Evolutionary conservation across 805 yeast genomes (phyloP), one percentile per base, ranked within the genome.

Genomic region (Grigorovia humatica): DNA sequence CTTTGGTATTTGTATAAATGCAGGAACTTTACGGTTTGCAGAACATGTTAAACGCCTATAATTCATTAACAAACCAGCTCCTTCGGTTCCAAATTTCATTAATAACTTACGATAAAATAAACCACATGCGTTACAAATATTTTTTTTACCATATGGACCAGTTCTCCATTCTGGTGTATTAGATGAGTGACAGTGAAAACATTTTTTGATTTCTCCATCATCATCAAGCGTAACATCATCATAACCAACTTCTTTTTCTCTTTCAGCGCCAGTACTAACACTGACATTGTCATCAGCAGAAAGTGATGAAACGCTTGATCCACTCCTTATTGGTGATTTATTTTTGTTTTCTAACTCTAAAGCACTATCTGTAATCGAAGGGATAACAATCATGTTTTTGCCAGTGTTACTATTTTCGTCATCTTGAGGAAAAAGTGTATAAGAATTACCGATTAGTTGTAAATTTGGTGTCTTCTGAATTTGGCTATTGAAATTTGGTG

Each of bases 151-250:
- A 41, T 51, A 51, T 4, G 52, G 52, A 13, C 52, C 52, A 2
- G 50, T 32, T 38, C 52, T 30, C 52, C 52, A 51, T 44, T 51
- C 47, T 13, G 49, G 49, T 7, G 52, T 51, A 18, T 43, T 44
- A 20, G 74, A 73, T 1, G 83, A 78, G 0, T 83, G 82, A 69
- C 96, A 89, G 58, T 88, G 96, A 40, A 70, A 62, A 59, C 91
- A 85, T 44, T 7, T 63, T 86, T 53, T 74, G 17, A n/a, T 8
- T 15, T 15, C n/a, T 3, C 15, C 42, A 38, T 46, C 23, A n/a
- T 46, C 42, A 30, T 29, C 27, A 23, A 23, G 27, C 27, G 6
- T 44, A 18, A 23, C 38, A 13, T 32, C 15, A 12, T 32, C 38
- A 32, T 32, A 4, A 12, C 15, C 9, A 5, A 5, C 9, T 32